Conservation (phyloP, 192 early-diverging fungal species). For the Coemansia reversa region DNA sequence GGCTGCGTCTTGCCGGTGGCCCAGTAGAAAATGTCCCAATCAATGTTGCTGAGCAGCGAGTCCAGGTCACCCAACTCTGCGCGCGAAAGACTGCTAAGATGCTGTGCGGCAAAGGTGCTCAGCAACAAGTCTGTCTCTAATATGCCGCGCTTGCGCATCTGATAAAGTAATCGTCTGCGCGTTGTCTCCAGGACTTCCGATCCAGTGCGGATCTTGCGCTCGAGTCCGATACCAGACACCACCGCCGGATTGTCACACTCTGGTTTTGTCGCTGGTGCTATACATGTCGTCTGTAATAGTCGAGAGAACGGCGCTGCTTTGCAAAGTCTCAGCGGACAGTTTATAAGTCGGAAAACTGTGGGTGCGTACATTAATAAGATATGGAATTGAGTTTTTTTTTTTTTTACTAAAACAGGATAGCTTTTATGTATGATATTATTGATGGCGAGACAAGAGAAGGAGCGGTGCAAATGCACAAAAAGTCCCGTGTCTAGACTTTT, state of each 20-base stretch:
- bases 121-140: constrained; percentile 89
- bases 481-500: neutral
- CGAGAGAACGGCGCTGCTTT: neutral
- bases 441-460: neutral
- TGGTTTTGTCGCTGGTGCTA: neutral
- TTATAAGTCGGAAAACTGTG: neutral
- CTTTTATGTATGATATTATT: neutral
- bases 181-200: constrained; percentile 70
- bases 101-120: constrained; percentile 79
- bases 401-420: neutral
- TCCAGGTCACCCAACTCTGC: constrained; percentile 76
- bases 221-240: constrained; percentile 12
- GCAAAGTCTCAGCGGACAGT: neutral
- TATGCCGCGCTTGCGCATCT: constrained; percentile 91
- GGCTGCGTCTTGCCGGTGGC: constrained; percentile 64
- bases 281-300: neutral
- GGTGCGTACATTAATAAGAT: neutral
- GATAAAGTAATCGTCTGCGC: constrained; percentile 79
- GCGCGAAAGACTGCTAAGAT: constrained; percentile 56
- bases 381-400: too few species aligned
- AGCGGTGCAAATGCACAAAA: neutral
- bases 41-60: constrained; percentile 76
- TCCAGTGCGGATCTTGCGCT: constrained; percentile 52
- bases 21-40: constrained; percentile 99
- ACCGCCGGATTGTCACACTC: neutral